Percentiles rank a stretch among this genome's conserved stretches.
Evolutionary conservation across 2,329 filamentous ascomycete genomes (phyloP).

Genomic region (Pleomassaria siparia): DNA sequence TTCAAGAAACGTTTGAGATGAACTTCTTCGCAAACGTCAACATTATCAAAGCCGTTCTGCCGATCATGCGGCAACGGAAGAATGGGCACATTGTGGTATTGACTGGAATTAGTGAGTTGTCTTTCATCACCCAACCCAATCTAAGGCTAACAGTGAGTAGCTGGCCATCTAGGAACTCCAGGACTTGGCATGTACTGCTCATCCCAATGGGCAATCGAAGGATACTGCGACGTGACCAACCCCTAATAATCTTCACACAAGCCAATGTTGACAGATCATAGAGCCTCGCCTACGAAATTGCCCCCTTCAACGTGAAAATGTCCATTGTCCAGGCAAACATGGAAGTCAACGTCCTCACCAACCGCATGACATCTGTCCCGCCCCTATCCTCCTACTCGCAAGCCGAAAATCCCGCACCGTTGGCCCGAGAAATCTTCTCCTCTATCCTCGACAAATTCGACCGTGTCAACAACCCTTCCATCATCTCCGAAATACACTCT

Average conservation of each 20-base stretch:
- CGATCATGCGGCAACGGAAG: slow-evolving; percentile 74
- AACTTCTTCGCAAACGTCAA: slow-evolving; percentile 97
- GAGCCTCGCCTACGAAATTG: slow-evolving; percentile 88
- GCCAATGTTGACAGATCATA: slow-evolving; percentile 23
- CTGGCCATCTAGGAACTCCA: slow-evolving; percentile 89
- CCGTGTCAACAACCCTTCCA: slow-evolving; percentile 51
- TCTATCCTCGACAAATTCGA: slow-evolving; percentile 77
- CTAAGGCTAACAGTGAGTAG: slow-evolving; percentile 34
- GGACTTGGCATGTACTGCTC: slow-evolving; percentile 90
- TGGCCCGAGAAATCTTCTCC: slow-evolving; percentile 79
- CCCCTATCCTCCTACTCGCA: slow-evolving; percentile 70
- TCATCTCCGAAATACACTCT: slow-evolving; percentile 34
- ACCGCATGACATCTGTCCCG: slow-evolving; percentile 82
- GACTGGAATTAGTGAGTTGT: slow-evolving; percentile 71
- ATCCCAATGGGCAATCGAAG: slow-evolving; percentile 91
- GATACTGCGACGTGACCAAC: slow-evolving; percentile 77
- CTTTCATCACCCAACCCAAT: background rate
- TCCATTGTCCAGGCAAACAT: slow-evolving; percentile 95
- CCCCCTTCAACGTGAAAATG: slow-evolving; percentile 94
- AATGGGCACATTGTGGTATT: slow-evolving; percentile 89
- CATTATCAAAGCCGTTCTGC: slow-evolving; percentile 85
- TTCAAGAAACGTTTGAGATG: slow-evolving; percentile 88
- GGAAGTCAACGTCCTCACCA: slow-evolving; percentile 85
- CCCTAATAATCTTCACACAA: background rate
- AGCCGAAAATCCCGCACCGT: slow-evolving; percentile 72